phyloP scores from a whole-genome alignment of 768 basidiomycete genomes.

The Boletus coccyginus region DNA sequence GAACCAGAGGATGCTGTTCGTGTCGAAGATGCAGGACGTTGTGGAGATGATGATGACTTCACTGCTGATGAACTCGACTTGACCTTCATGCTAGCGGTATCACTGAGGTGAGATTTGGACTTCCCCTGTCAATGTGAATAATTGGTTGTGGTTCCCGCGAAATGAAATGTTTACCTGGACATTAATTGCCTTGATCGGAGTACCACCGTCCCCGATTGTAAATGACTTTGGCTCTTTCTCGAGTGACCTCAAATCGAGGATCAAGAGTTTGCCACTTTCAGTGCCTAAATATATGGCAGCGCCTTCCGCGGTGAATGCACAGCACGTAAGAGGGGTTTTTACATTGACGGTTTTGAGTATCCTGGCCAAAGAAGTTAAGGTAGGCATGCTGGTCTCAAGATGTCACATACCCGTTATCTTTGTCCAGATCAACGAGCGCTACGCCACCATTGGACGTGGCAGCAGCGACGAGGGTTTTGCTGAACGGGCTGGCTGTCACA shows the following conservation, averaged over 20 bases:
- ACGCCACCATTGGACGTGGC: constrained; percentile 54
- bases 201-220: constrained; percentile 45
- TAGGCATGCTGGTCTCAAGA: not conserved
- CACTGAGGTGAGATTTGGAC: constrained; percentile 10
- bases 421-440: constrained; percentile 66
- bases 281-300: constrained; percentile 66
- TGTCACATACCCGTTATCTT: constrained; percentile 60
- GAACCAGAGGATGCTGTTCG: constrained; percentile 10
- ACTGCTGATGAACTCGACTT: constrained; percentile 8
- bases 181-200: constrained; percentile 49
- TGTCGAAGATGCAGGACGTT: not conserved
- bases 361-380: constrained; percentile 33
- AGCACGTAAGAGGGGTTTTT: constrained; percentile 53
- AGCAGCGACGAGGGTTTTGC: constrained; percentile 65
- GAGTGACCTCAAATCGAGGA: constrained; percentile 61
- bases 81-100: constrained; percentile 3
- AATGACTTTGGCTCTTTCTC: constrained; percentile 63
- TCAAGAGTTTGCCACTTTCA: constrained; percentile 57
- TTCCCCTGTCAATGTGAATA: constrained; percentile 12
- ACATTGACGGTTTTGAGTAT: constrained; percentile 57
- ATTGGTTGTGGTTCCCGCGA: not conserved
- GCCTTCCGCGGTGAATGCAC: constrained; percentile 68
- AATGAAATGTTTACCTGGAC: constrained; percentile 48
- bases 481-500: constrained; percentile 69
- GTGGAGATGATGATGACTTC: constrained; percentile 12